Conservation (phyloP, 2,329 filamentous ascomycete species). For the Huntiella decipiens region DNA sequence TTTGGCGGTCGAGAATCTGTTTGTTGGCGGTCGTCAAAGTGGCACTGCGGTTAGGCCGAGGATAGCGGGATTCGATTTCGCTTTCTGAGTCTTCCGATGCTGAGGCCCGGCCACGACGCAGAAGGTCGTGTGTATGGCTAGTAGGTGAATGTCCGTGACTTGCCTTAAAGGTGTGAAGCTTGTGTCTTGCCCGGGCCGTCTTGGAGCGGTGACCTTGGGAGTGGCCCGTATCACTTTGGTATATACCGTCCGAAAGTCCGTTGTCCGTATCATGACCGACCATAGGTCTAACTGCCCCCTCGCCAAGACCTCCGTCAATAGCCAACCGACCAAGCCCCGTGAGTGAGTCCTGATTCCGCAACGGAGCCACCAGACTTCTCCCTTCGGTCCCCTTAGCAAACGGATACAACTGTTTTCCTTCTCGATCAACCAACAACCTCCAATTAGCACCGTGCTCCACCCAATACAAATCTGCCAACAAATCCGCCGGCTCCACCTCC, state of each 20-base stretch:
- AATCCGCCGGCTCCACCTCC: slow-evolving; percentile 63
- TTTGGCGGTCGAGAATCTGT: slow-evolving; percentile 40
- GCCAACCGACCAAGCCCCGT: neutral
- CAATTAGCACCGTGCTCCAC: slow-evolving; percentile 68
- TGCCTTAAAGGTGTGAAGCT: slow-evolving; percentile 10
- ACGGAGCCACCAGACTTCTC: neutral
- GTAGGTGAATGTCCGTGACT: slow-evolving; percentile 32
- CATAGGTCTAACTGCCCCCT: neutral
- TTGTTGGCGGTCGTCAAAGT: slow-evolving; percentile 29
- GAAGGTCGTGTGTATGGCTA: slow-evolving; percentile 30
- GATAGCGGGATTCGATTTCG: slow-evolving; percentile 26
- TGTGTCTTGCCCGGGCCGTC: slow-evolving; percentile 6
- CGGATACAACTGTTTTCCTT: slow-evolving; percentile 53
- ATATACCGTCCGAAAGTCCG: slow-evolving; percentile 14
- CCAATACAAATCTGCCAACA: slow-evolving; percentile 84
- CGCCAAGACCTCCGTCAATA: neutral
- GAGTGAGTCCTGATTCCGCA: neutral
- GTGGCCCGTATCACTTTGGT: neutral
- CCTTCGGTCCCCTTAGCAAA: neutral
- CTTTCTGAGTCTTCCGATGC: slow-evolving; percentile 40
- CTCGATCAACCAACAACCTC: slow-evolving; percentile 57
- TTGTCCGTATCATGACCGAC: slow-evolving; percentile 16
- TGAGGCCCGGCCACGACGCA: slow-evolving; percentile 30
- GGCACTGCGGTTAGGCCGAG: slow-evolving; percentile 22
- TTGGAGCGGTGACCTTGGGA: slow-evolving; percentile 5